Percentiles rank a stretch among this genome's conserved stretches.
These are phyloP conservation scores for Thinopyrum elongatum DNA, from an alignment of 176 grass and related monocot genomes.

Conservation along the genomic window DNA sequence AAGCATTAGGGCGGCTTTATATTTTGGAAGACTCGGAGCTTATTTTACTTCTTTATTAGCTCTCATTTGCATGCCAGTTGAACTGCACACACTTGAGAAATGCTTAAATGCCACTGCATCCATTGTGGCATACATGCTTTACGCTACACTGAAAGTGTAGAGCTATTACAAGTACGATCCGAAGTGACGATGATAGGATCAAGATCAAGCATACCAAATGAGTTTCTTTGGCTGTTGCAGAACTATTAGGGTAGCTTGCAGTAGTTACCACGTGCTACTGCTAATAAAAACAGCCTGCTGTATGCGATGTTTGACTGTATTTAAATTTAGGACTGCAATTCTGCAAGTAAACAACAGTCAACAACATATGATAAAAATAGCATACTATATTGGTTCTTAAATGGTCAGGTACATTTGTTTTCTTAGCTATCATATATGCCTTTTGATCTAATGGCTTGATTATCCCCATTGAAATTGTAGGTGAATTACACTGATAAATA, in stretches of 20 bases:
- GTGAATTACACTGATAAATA: neutral
- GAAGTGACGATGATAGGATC: neutral
- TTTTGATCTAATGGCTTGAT: neutral
- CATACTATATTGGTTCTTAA: neutral
- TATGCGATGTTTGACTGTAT: neutral
- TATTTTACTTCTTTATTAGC: neutral
- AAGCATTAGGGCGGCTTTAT: neutral
- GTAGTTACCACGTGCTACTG: neutral
- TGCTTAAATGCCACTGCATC: neutral
- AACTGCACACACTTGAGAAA: neutral
- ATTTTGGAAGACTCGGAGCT: neutral
- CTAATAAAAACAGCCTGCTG: neutral
- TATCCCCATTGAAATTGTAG: neutral
- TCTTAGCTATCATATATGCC: neutral
- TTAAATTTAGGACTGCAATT: neutral
- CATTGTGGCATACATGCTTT: neutral
- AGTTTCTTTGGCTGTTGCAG: neutral
- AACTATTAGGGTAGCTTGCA: neutral
- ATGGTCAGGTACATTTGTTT: neutral
- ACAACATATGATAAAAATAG: neutral
- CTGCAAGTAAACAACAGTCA: neutral
- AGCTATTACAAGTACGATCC: neutral
- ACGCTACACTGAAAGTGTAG: neutral
- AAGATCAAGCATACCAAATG: neutral
- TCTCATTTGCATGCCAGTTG: neutral